Evolutionary conservation across 305 asterid species (phyloP).

Genomic region (Fraxinus greggii): DNA sequence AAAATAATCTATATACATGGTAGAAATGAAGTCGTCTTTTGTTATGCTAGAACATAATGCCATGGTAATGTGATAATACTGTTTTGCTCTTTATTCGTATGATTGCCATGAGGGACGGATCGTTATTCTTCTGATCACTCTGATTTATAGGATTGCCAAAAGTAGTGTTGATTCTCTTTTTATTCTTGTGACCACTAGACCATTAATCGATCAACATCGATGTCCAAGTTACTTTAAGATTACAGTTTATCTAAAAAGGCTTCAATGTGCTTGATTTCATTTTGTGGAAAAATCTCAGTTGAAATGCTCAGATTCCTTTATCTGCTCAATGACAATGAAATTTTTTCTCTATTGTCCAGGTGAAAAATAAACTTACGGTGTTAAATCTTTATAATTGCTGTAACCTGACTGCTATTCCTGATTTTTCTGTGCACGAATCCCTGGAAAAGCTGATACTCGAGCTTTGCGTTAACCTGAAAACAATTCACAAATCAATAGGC

Average conservation of each 20-base stretch:
- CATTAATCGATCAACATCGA: not conserved
- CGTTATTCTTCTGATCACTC: not conserved
- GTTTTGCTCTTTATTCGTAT: not conserved
- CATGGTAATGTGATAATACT: not conserved
- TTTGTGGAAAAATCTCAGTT: not conserved
- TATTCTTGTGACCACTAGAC: not conserved
- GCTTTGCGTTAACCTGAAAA: conserved; percentile 21
- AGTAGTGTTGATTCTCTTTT: not conserved
- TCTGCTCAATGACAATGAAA: not conserved
- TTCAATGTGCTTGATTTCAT: not conserved
- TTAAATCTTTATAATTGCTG: conserved; percentile 29
- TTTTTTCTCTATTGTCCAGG: conserved; percentile 14
- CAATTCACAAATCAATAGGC: conserved; percentile 31
- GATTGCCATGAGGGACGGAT: not conserved
- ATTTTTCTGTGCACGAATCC: conserved; percentile 27
- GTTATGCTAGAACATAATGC: not conserved
- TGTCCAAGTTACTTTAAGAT: not conserved
- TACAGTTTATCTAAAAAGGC: not conserved
- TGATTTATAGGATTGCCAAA: not conserved
- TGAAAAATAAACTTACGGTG: conserved; percentile 28
- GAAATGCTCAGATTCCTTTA: not conserved
- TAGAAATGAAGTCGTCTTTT: not conserved
- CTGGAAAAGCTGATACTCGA: conserved; percentile 37
- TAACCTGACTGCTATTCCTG: conserved; percentile 29
- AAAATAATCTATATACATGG: not conserved